Percentiles rank a stretch among this genome's conserved stretches.
These are phyloP conservation scores for Podospora sp. DNA, from an alignment of 495 filamentous ascomycete genomes.

Conservation along the genomic window DNA sequence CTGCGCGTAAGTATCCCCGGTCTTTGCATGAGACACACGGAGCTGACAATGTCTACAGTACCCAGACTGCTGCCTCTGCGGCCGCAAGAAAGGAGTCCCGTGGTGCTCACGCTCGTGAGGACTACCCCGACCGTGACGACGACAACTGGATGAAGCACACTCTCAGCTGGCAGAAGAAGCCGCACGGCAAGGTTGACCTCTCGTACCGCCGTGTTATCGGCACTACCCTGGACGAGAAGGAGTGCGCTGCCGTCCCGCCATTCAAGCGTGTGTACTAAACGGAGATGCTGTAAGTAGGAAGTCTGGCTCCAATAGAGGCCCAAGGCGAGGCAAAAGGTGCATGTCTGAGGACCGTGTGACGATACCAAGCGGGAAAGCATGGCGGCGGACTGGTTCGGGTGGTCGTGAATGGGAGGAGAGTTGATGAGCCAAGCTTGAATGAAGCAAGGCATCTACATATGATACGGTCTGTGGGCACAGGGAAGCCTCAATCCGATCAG, in stretches of 20 bases:
- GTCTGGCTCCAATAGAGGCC: background rate
- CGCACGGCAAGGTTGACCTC: conserved; percentile 76
- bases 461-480: background rate
- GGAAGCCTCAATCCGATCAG: background rate
- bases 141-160: conserved; percentile 99
- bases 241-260: conserved; percentile 86
- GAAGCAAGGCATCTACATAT: conserved; percentile 5
- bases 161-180: conserved; percentile 87
- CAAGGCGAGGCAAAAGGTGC: background rate
- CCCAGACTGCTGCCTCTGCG: conserved; percentile 85
- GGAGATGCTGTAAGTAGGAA: conserved; percentile 8
- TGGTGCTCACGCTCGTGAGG: conserved; percentile 93
- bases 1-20: conserved; percentile 72
- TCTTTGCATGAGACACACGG: background rate
- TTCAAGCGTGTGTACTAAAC: conserved; percentile 82
- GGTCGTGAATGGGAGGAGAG: conserved; percentile 5
- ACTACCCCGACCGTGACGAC: conserved; percentile 92
- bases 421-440: background rate
- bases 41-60: conserved; percentile 41
- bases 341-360: conserved; percentile 1
- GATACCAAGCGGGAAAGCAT: conserved; percentile 11
- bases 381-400: background rate
- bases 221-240: conserved; percentile 80
- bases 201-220: conserved; percentile 76
- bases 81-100: conserved; percentile 91